Conservation (phyloP, 768 basidiomycete genomes). For the Rhodotorula kratochvilovae region DNA sequence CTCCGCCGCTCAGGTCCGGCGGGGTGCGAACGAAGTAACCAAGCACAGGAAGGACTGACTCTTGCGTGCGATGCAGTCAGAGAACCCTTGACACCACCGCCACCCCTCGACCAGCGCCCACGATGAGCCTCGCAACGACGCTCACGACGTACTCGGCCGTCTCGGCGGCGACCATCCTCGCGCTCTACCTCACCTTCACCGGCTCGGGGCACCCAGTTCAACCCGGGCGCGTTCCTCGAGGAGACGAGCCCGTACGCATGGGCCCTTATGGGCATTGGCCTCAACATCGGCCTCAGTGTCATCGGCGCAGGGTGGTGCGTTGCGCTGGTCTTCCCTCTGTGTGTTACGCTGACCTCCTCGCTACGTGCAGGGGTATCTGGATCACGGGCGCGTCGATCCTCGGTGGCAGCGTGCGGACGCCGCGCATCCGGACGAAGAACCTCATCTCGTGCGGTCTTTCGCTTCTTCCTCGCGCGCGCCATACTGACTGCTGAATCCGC, state of each 20-base stretch:
- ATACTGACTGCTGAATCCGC: neutral
- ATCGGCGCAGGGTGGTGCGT: slow-evolving; percentile 91
- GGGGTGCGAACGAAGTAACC: too few relatives aligned
- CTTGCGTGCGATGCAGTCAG: too few relatives aligned
- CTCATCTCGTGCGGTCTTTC: slow-evolving; percentile 69
- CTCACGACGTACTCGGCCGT: slow-evolving; percentile 15
- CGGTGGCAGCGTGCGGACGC: slow-evolving; percentile 88
- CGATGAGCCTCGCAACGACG: slow-evolving; percentile 5
- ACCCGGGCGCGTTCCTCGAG: slow-evolving; percentile 87
- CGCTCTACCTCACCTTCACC: slow-evolving; percentile 34
- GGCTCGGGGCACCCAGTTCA: slow-evolving; percentile 57
- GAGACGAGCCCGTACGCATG: slow-evolving; percentile 90
- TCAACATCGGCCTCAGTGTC: slow-evolving; percentile 89
- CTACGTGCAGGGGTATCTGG: slow-evolving; percentile 78
- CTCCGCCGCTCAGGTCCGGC: too few relatives aligned
- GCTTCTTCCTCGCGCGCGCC: neutral
- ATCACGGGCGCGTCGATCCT: slow-evolving; percentile 94
- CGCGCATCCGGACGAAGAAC: slow-evolving; percentile 94
- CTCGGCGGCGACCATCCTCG: slow-evolving; percentile 13
- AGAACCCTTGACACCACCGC: too few relatives aligned
- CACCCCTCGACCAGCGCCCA: neutral
- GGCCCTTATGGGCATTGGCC: slow-evolving; percentile 82
- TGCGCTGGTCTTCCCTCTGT: neutral
- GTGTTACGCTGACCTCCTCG: neutral
- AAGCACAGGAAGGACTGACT: too few relatives aligned